phyloP scores from a whole-genome alignment of 768 basidiomycete species.

The Phlegmacium glaucopus region DNA sequence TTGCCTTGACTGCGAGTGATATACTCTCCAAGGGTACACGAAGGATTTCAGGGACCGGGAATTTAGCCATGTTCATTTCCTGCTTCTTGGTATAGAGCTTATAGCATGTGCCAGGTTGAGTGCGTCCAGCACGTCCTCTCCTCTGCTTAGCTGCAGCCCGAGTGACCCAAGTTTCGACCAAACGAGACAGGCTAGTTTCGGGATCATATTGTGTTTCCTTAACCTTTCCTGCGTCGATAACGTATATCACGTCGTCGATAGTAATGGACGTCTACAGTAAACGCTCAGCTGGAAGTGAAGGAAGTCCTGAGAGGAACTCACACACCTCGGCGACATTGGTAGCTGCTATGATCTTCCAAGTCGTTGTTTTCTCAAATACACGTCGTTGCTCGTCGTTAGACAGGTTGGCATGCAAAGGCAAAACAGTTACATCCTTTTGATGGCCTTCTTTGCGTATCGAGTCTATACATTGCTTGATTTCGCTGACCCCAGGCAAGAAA shows the following conservation, averaged over 20 bases:
- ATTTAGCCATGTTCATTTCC: constrained; percentile 64
- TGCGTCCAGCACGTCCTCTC: constrained; percentile 88
- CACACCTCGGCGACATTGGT: constrained; percentile 90
- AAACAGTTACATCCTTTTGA: constrained; percentile 43
- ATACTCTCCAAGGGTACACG: constrained; percentile 84
- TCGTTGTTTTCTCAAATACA: constrained; percentile 62
- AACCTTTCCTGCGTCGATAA: constrained; percentile 81
- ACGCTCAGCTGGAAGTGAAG: neutral
- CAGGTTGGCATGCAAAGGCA: constrained; percentile 89
- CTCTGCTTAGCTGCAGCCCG: constrained; percentile 81
- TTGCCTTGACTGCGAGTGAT: constrained; percentile 77
- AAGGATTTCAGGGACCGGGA: constrained; percentile 85
- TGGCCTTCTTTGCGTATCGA: constrained; percentile 38
- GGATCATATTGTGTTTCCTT: constrained; percentile 79
- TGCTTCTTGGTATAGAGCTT: constrained; percentile 81
- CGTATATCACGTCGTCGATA: constrained; percentile 84
- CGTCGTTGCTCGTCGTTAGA: constrained; percentile 78
- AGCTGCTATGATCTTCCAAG: constrained; percentile 83
- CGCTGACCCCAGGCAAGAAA: constrained; percentile 89
- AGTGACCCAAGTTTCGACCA: constrained; percentile 79
- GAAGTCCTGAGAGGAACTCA: constrained; percentile 1
- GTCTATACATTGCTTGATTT: constrained; percentile 77
- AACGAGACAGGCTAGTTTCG: constrained; percentile 64
- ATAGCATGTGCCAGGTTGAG: constrained; percentile 78
- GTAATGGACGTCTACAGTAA: constrained; percentile 75